Base-by-base conservation (phyloP, 202 grass and related monocot genomes). In the Dendrocalamus latiflorus region DNA sequence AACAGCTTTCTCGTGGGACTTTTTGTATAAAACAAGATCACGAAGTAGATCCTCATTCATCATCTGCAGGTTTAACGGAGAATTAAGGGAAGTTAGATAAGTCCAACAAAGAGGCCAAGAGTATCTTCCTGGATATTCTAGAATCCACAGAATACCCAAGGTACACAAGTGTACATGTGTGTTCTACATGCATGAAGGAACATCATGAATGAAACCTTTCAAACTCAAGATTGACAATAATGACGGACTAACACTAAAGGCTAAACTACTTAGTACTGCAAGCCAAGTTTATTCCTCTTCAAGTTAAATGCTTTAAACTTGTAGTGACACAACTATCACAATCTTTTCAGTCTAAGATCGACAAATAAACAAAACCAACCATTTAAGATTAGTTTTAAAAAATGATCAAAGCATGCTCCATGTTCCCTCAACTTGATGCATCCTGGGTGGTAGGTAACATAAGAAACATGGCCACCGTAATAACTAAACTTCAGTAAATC, bases 1-100 rank as follows among this genome's bases (percentile, higher is more conserved):
- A 79, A 98, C 95, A 64, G 90, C 95, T 87, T 95, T 98, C 70
- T 95, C 93, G 10, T 94, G 95, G 50, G 91, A 94, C 76, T 98
- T 98, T 81, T 93, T 98, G 87, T 98, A 98, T 53, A 95, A 77
- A 88, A 93, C 95, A n/a, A 98, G 87, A 66, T 98, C 95, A 83
- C 90, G 95, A 42, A 98, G 91, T 55, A 98, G 84, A 91, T 98
- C 95, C 83, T 95, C 95, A 68, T 95, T 93, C 95, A 98, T 98
- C 76, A 95, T 72, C 95, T 98, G 69, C 56, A 86, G 22, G 20
- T 59, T 82, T 67, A 14, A 16, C 28, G 0, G 9, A 60, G 20
- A 78, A 72, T 42, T 54, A 14, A 76, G 20, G 30, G 12, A 59
- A 39, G 18, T 8, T 28, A 88, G 41, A 64, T 14, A 61, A 47